Evolutionary conservation across 176 grass and related monocot genomes (phyloP).

Genomic region (Eleusine coracana): DNA sequence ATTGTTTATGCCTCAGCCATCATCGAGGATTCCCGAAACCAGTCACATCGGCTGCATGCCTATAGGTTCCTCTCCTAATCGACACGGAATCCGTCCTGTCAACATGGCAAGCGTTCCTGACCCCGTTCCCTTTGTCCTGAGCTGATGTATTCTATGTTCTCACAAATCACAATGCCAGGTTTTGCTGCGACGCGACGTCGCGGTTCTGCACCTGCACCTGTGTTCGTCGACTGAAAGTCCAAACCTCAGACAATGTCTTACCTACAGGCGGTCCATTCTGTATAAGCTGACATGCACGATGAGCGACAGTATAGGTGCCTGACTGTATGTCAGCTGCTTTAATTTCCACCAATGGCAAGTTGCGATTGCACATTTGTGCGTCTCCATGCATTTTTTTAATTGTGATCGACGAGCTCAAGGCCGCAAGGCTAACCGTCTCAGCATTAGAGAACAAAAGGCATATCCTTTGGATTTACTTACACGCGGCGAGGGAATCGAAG

Average conservation of each 20-base stretch:
- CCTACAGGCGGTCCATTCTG: not conserved
- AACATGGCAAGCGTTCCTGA: not conserved
- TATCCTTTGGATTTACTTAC: slow-evolving; percentile 11
- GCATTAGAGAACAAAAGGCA: not conserved
- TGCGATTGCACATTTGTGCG: not conserved
- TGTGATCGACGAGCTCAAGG: slow-evolving; percentile 19
- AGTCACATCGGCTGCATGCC: not conserved
- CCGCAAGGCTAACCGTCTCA: not conserved
- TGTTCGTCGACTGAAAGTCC: slow-evolving; percentile 25
- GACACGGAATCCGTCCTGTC: not conserved
- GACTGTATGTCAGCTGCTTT: not conserved
- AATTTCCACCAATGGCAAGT: not conserved
- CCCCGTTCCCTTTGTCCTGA: not conserved
- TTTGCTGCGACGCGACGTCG: not conserved
- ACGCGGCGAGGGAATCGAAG: slow-evolving; percentile 14
- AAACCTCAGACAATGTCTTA: not conserved
- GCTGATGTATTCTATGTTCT: slow-evolving; percentile 11
- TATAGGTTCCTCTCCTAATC: not conserved
- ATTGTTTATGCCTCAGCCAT: not conserved
- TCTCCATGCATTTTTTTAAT: not conserved
- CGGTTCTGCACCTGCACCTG: not conserved
- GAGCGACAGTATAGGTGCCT: not conserved
- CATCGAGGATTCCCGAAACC: not conserved
- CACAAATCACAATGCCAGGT: not conserved
- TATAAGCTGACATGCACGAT: not conserved